phyloP scores from a whole-genome alignment of 2,329 filamentous ascomycete genomes.

The Fusarium caatingaense region DNA sequence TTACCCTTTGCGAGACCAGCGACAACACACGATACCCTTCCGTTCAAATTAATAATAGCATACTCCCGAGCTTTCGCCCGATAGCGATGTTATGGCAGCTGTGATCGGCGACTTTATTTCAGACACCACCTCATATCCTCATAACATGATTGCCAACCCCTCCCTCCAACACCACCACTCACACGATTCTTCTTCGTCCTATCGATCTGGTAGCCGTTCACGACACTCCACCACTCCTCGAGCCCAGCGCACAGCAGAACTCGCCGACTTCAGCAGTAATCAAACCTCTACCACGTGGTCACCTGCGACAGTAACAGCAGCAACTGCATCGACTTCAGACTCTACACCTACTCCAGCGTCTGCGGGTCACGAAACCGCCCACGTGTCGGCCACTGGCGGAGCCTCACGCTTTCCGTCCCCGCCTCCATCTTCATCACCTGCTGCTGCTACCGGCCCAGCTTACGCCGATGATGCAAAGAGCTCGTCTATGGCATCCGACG shows the following conservation, averaged over 20 bases:
- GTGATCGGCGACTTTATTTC: constrained; percentile 78
- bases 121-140: constrained; percentile 76
- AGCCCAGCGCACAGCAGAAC: constrained; percentile 41
- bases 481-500: constrained; percentile 62
- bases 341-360: constrained; percentile 39
- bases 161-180: constrained; percentile 59
- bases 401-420: constrained; percentile 65
- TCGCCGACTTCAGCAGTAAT: constrained; percentile 33
- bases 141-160: constrained; percentile 72
- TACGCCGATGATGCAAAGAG: constrained; percentile 56
- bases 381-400: constrained; percentile 52
- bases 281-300: constrained; percentile 30
- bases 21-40: constrained; percentile 39
- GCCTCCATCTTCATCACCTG: constrained; percentile 64
- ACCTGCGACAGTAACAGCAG: constrained; percentile 27
- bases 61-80: constrained; percentile 19
- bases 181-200: constrained; percentile 53
- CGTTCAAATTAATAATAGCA: constrained; percentile 31
- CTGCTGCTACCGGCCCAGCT: constrained; percentile 52
- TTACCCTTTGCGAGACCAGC: constrained; percentile 32
- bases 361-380: constrained; percentile 39
- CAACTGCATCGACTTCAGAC: constrained; percentile 26
- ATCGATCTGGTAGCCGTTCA: constrained; percentile 48
- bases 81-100: constrained; percentile 68
- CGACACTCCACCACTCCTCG: constrained; percentile 49